phyloP scores from a whole-genome alignment of 805 yeast genomes.

The Saturnispora diversa region DNA sequence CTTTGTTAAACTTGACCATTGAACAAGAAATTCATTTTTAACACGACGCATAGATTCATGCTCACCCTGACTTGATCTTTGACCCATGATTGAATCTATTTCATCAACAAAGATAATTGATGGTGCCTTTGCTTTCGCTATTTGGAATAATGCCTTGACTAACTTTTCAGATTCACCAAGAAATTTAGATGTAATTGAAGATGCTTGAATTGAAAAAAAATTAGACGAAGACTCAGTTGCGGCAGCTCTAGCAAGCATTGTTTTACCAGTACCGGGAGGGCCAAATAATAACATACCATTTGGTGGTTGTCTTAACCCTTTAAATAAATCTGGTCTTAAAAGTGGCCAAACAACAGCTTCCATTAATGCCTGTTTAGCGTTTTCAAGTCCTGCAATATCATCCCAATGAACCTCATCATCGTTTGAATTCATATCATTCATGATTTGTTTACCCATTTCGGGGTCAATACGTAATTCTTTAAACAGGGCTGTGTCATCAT shows the following conservation, averaged over 20 bases:
- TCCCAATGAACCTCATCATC: conserved; percentile 94
- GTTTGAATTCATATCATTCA: conserved; percentile 78
- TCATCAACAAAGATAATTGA: conserved; percentile 94
- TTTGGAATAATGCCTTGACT: conserved; percentile 76
- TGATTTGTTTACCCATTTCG: conserved; percentile 32
- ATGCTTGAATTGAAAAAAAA: conserved; percentile 84
- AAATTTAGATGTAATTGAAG: conserved; percentile 78
- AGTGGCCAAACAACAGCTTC: conserved; percentile 97
- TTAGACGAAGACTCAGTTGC: conserved; percentile 93
- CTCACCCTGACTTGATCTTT: conserved; percentile 60
- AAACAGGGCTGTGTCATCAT: conserved; percentile 30
- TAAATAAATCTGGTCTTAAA: conserved; percentile 83
- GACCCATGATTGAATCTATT: conserved; percentile 81
- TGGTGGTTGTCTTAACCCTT: conserved; percentile 88
- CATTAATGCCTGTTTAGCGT: conserved; percentile 81
- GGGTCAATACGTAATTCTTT: conserved; percentile 23
- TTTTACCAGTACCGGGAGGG: conserved; percentile 98
- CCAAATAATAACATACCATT: conserved; percentile 95
- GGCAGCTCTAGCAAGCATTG: conserved; percentile 94
- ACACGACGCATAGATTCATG: conserved; percentile 85
- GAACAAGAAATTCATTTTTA: conserved; percentile 87
- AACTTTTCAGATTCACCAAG: conserved; percentile 92
- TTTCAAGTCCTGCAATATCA: conserved; percentile 85
- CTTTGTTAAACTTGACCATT: conserved; percentile 87
- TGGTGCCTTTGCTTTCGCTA: conserved; percentile 83